Base-by-base conservation (phyloP, 768 basidiomycete genomes). In the Rhodotorula graminis region DNA sequence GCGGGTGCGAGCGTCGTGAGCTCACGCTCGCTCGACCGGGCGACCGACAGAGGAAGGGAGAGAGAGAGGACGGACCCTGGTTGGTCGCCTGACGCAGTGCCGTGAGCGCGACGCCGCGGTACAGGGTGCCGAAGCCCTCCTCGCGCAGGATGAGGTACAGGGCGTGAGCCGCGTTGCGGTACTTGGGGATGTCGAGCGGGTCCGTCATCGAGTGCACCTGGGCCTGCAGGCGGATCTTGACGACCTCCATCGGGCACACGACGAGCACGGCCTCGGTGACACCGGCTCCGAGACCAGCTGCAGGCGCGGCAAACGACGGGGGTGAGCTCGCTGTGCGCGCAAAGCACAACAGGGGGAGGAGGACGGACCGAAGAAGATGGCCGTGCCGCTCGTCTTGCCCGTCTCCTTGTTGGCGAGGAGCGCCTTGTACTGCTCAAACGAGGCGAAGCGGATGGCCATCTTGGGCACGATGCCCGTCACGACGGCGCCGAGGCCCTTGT, bases 191-290 rank as follows among this genome's bases (percentile, higher is more conserved):
- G 79, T 99, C 96, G 65, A 95, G 82, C 49, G 96, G 96, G 81
- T 99, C 96, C 14, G 93, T 92, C 61, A 99, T 85, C 31, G 95
- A 98, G 81, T 98, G 96, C 79, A 91, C 90, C 79, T 99, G 96
- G 7, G 96, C 95, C 82, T 99, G 96, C 78, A 99, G 83, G 40
- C 96, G 87, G 80, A 99, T 98, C 85, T 98, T 98, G 80, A 99
- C 91, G 29, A 98, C 96, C 80, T 99, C 96, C 96, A 99, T 98
- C 0, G 96, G 96, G 58, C 91, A 95, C 19, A 99, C 96, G 58
- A 99, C 92, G 25, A 88, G 84, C 27, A 99, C 87, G 4, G 94
- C 96, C 82, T 98, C 96, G 1, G 93, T 91, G n/a, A 89, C 89
- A 37, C 96, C 96, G 9, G 96, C 95, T 52, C 89, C 92, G 42